Evolutionary conservation across 2,329 filamentous ascomycete genomes (phyloP), one percentile per base, ranked within the genome.

Genomic region (Macroventuria anomochaeta): DNA sequence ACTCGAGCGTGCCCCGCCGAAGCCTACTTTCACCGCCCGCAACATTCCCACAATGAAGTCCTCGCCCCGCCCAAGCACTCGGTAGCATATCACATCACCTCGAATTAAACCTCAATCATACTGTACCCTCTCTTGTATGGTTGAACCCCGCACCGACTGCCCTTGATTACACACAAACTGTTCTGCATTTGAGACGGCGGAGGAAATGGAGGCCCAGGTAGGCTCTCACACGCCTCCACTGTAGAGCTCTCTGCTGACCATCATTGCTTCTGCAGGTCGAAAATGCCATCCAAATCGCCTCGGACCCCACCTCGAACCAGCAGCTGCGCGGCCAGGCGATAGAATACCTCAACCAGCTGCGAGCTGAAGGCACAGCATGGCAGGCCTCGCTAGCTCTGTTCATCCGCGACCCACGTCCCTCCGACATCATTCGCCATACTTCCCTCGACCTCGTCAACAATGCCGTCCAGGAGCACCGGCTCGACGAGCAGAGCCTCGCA

Each of bases 221-320:
- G 26, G 68, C 58, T 5, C 23, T 38, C 20, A 23, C 31, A 28
- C 50, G 36, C 46, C 28, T 34, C 42, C 33, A 15, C 33, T n/a
- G 8, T 12, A 34, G 21, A 34, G 33, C 33, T 46, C 20, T n/a
- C 26, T 8, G 29, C 37, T 52, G 28, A 43, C 46, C 3, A n/a
- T 33, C 29, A 34, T 49, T 33, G 38, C 21, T 13, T 41, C 32
- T 41, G 31, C 53, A 97, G 91, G 88, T 97, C 76, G 90, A 95
- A 79, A 93, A 91, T 80, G 95, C 95, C 77, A 95, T 97, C 79
- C 87, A 95, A 76, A 96, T 97, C 79, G 91, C 91, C 76, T 95
- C 88, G 80, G 88, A 93, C 77, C 90, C 91, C 55, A 79, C 83
- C 68, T 89, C 91, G 67, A 86, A 93, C 76, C 86, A 75, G 61